A percentile compares a stretch with the other conserved stretches of the same genome.
These are phyloP conservation scores for Plasmodium vinckei DNA, from an alignment of 169 alveolate genomes.

Conservation along the genomic window DNA sequence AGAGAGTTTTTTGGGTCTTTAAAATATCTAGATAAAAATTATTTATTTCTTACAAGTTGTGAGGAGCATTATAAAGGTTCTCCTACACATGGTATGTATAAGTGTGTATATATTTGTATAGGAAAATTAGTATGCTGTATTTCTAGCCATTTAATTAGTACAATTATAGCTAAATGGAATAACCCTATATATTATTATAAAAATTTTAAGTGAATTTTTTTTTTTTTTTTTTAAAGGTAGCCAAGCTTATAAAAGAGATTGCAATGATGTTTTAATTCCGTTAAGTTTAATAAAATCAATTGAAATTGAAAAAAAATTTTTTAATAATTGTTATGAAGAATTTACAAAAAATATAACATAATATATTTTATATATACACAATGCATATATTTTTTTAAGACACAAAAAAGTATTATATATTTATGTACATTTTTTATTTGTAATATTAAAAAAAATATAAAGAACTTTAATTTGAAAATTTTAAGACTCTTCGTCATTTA, in stretches of 20 bases:
- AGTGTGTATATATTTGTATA: neutral
- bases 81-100: neutral
- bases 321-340: conserved; percentile 50
- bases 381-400: neutral
- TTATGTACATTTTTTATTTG: too few relatives aligned
- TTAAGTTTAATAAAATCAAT: conserved; percentile 29
- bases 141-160: neutral
- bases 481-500: conserved; percentile 70
- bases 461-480: neutral
- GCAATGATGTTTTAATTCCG: conserved; percentile 47
- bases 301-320: conserved; percentile 52
- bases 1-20: conserved; percentile 58
- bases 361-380: conserved; percentile 1
- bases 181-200: too few relatives aligned
- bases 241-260: conserved; percentile 21
- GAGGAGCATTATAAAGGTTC: conserved; percentile 68
- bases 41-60: conserved; percentile 43
- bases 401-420: too few relatives aligned
- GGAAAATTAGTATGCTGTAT: neutral
- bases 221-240: conserved; percentile 39
- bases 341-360: conserved; percentile 1
- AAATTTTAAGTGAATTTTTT: neutral
- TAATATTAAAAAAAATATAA: too few relatives aligned
- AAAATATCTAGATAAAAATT: conserved; percentile 46
- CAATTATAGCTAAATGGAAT: too few relatives aligned